Conservation (phyloP, 1,139 yeast genomes). For the Nakaseomyces nivariensis region DNA sequence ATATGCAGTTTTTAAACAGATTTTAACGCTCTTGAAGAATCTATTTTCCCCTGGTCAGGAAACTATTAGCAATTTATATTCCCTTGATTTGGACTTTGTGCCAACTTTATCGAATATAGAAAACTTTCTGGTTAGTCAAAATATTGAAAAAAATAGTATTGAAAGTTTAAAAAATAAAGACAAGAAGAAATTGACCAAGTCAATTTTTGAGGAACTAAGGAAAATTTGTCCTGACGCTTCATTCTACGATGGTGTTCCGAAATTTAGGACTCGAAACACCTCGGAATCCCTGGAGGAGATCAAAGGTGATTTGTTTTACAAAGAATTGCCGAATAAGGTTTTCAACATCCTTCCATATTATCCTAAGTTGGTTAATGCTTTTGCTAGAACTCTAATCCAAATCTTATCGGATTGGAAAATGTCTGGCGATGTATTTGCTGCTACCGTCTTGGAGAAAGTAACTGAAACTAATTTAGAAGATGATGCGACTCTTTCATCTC, state of each 20-base stretch:
- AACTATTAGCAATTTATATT: conserved; percentile 34
- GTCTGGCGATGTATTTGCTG: conserved; percentile 25
- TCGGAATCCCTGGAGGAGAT: conserved; percentile 36
- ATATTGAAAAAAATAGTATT: conserved; percentile 20
- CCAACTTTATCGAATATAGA: conserved; percentile 16
- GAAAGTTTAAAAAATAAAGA: conserved; percentile 14
- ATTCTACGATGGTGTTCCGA: conserved; percentile 6
- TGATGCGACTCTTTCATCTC: conserved; percentile 33
- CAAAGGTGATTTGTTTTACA: conserved; percentile 26
- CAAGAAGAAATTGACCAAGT: background rate
- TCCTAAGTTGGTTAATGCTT: conserved; percentile 41
- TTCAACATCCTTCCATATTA: conserved; percentile 40
- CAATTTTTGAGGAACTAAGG: background rate
- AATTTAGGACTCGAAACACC: conserved; percentile 6
- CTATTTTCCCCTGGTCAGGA: conserved; percentile 16
- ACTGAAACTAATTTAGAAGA: conserved; percentile 29
- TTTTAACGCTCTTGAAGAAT: conserved; percentile 23
- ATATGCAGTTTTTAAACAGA: conserved; percentile 27
- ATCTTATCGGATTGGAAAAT: conserved; percentile 18
- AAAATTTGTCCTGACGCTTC: conserved; percentile 10
- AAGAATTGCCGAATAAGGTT: conserved; percentile 37
- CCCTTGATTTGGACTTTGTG: conserved; percentile 35
- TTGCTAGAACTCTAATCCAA: conserved; percentile 40
- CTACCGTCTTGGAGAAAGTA: conserved; percentile 31
- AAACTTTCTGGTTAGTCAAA: conserved; percentile 14